Base-by-base conservation (phyloP, 805 yeast species). In the Hanseniaspora lachancei region DNA sequence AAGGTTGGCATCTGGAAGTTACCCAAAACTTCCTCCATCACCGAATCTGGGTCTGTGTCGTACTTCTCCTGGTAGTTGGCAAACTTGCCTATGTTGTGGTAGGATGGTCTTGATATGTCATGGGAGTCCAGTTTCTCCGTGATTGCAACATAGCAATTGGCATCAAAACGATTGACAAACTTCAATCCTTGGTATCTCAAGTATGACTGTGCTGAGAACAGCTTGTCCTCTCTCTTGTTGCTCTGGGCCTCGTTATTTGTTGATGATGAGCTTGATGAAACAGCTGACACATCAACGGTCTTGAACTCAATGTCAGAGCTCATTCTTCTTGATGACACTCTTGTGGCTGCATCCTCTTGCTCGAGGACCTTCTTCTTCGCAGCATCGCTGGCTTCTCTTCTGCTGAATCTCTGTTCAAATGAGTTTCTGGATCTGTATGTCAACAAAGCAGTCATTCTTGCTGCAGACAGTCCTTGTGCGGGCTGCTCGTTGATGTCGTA, bases 41-140 rank as follows among this genome's bases (percentile, higher is more conserved):
- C 63, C 32, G 68, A 72, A 42, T 50, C 54, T 1, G 54, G 48
- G 23, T 50, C 36, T 8, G 16, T 35, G 13, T 21, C 29, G 24
- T 50, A 50, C 18, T 3, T 34, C 6, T 42, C 24, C 13, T 38
- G 32, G 8, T 41, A 42, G 9, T 38, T 9, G 6, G 16, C 21
- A 16, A 7, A 47, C 34, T 35, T 47, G 24, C 15, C 8, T 5
- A 36, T 47, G 51, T 36, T 47, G 42, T 47, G 41, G 7, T 36
- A 66, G 57, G 91, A 75, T 55, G 83, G 93, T 58, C 98, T 76
- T 0, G 95, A 81, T 49, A 93, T 80, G 67, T 93, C 98, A 66
- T 93, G 97, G 0, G 98, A 89, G 63, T 93, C 98, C 36, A 93
- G 72, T 68, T 93, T 93, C 64, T 97, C 77, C 0, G 97, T 86